A percentile compares a stretch with the other conserved stretches of the same genome.
phyloP scores from a whole-genome alignment of 139 green algal genomes.

The Parachlorella kessleri region DNA sequence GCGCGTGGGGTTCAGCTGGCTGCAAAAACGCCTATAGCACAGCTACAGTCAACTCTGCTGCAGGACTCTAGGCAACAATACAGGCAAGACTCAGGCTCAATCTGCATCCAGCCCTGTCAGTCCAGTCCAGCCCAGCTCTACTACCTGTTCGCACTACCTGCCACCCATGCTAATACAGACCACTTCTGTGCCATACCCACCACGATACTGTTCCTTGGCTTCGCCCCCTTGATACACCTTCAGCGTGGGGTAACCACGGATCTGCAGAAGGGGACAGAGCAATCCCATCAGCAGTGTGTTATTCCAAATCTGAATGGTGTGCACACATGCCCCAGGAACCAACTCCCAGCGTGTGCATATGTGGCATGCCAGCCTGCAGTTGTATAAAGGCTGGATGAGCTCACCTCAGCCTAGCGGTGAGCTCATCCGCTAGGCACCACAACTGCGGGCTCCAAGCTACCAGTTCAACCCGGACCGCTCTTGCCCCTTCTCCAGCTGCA shows the following conservation, averaged over 20 bases:
- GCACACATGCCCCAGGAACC: not conserved
- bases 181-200: not conserved
- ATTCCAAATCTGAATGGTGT: not conserved
- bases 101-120: not conserved
- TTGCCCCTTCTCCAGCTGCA: too few species aligned
- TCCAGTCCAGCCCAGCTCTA: not conserved
- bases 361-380: not conserved
- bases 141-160: not conserved
- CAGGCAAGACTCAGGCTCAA: not conserved
- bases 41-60: not conserved
- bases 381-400: not conserved
- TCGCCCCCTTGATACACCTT: constrained; percentile 29
- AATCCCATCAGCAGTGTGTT: not conserved
- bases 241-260: constrained; percentile 40
- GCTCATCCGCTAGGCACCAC: not conserved
- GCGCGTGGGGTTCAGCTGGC: not conserved
- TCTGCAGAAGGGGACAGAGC: not conserved
- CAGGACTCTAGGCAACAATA: not conserved
- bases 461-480: too few species aligned
- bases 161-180: not conserved
- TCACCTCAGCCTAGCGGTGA: not conserved
- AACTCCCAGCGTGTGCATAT: not conserved
- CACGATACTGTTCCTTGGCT: constrained; percentile 19
- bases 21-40: not conserved
- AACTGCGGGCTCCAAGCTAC: not conserved